Base-by-base conservation (phyloP, 225 moss, liverwort and hornwort species). In the Bryoerythrophyllum caledonicum region DNA sequence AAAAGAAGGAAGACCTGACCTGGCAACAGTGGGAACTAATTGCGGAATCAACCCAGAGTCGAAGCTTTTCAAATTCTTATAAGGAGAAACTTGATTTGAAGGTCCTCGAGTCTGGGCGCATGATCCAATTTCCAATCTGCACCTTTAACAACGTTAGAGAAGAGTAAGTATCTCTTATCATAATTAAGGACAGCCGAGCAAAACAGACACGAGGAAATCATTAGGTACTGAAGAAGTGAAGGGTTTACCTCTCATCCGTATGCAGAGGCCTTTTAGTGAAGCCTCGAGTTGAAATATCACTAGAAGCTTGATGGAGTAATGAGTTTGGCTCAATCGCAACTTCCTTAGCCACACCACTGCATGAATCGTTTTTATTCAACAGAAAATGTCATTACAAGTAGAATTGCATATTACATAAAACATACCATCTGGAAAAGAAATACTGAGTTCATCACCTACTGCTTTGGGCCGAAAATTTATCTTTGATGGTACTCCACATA, bases 31-130 rank as follows among this genome's bases (percentile, higher is more conserved):
- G 41, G 78, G 58, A 2, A 72, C 28, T 78, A 81, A 65, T 60
- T 79, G 62, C 66, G 41, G 38, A 21, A 74, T 17, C 40, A 71
- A 65, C 28, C 60, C 44, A 68, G 67, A 65, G 63, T 64, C 55
- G 60, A 81, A 81, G 78, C 58, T 78, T 53, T 85, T 80, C 64
- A 82, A 63, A 41, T 60, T 57, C 65, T 68, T 73, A 16, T 73
- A 66, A 65, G 75, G 65, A 75, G 80, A 66, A 40, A 37, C 27
- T 65, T 60, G 60, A 65, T 26, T 76, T 73, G 78, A 58, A 63
- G 80, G 12, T 60, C 48, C 55, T 62, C 62, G 74, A 4, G 49
- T 65, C 51, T 80, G 78, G 69, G 51, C 49, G 63, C 60, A 55
- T 63, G 68, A 65, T 37, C 46, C 60, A 21, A 46, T 24, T 77